These are phyloP conservation scores for Pichia occidentalis DNA, from an alignment of 805 yeast genomes.

Conservation along the genomic window DNA sequence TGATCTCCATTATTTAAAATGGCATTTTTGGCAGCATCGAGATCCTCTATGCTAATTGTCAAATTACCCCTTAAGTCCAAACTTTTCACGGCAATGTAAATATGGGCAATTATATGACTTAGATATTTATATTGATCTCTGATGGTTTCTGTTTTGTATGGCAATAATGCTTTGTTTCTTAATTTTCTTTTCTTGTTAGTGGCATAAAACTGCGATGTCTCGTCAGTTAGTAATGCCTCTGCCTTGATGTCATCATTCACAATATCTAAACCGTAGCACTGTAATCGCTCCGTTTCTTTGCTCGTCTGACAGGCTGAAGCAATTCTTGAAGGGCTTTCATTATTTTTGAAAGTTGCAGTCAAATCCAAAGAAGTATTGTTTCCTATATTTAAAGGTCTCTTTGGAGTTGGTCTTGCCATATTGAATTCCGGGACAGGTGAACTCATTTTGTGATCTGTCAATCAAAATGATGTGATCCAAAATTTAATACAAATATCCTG, in stretches of 20 bases:
- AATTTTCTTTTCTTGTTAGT: conserved; percentile 19
- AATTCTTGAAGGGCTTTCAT: conserved; percentile 1
- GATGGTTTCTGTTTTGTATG: conserved; percentile 67
- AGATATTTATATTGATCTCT: conserved; percentile 66
- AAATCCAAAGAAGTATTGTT: not conserved
- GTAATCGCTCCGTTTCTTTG: conserved; percentile 21
- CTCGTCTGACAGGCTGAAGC: conserved; percentile 4
- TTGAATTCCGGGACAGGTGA: conserved; percentile 13
- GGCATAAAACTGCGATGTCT: conserved; percentile 21
- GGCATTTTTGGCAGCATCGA: conserved; percentile 36
- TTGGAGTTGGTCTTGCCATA: conserved; percentile 10
- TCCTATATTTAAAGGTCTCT: conserved; percentile 8
- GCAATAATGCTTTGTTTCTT: conserved; percentile 37
- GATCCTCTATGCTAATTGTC: conserved; percentile 59
- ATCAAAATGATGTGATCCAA: not conserved
- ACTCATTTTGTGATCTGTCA: conserved; percentile 11
- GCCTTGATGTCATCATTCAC: conserved; percentile 42
- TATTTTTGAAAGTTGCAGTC: conserved; percentile 4
- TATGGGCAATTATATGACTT: conserved; percentile 70
- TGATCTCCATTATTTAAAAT: conserved; percentile 29
- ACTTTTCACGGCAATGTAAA: conserved; percentile 71
- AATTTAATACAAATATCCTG: not conserved
- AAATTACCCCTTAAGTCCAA: conserved; percentile 69
- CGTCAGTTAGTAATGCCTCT: conserved; percentile 18
- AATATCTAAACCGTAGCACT: conserved; percentile 45